Evolutionary conservation across 495 filamentous ascomycete species (phyloP), one percentile per base, ranked within the genome.

Genomic region (Lophiostoma macrostomum): DNA sequence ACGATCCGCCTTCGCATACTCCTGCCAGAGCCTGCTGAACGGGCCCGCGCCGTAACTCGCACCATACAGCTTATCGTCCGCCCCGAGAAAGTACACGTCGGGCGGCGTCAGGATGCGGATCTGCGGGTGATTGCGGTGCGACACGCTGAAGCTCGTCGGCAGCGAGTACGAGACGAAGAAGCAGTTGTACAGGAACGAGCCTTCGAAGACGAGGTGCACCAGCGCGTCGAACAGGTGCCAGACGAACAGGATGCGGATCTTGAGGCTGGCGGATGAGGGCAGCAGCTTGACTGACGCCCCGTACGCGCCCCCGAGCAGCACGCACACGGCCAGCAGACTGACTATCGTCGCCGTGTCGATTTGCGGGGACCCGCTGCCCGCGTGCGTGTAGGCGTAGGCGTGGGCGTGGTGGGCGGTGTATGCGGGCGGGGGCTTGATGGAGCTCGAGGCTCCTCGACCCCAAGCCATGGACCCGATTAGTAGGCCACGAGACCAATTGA

Each of bases 141-240:
- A 16, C 52, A 34, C 41, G 12, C 32, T 29, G 37, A 62, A 64
- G 34, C 52, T 48, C 25, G 58, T 61, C 50, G 59, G 59, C 24
- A 62, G 53, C 3, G 39, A 32, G 37, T 62, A 62, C 60, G 76
- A 88, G 53, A 82, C 83, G 76, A 87, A 87, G 77, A 96, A 90
- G 71, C 87, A 95, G 71, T 95, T 83, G 75, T 88, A 95, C 39
- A 96, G 82, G 72, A 87, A 97, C 47, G 84, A 84, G 31, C 87
- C 90, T 71, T 97, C 91, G 69, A 96, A 83, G 61, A 86, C 73
- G 69, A 91, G 74, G 75, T 96, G 91, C 61, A 89, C 89, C 16
- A 97, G 80, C 38, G 85, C 83, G 70, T 96, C 89, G 74, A 95
- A 96, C 56, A 83, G 76, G 76, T 96, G 91, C 91, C 91, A 97